Base-by-base conservation (phyloP, 2,329 filamentous ascomycete genomes). In the Spiromastix sp. region DNA sequence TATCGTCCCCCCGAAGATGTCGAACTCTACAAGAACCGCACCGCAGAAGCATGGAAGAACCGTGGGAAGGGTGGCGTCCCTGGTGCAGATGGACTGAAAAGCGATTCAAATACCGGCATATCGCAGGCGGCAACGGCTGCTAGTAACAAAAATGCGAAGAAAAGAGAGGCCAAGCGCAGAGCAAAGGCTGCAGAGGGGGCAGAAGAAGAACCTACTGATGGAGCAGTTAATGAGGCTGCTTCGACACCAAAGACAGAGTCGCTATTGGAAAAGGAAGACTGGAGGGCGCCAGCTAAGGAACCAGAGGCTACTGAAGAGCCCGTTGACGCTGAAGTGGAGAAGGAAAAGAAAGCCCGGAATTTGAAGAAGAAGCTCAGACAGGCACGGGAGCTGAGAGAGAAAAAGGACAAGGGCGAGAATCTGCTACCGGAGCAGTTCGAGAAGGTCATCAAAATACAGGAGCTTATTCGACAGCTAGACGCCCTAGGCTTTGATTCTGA, bases 391-490 rank as follows among this genome's bases (percentile, higher is more conserved):
- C 69, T 98, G 36, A 81, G 85, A 55, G 80, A 79, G 50, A 95
- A 94, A 70, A 93, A 93, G 60, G 84, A 93, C 16, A 79, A 77
- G 37, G 91, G 91, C 13, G 81, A 85, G 54, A 71, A 75, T 4
- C 63, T 98, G 41, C 68, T 96, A 17, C 89, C 87, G 0, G 91
- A 98, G 64, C 91, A 98, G 64, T 81, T 96, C 44, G 86, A 89
- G 48, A 98, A 98, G 66, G 85, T 98, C 37, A 93, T 94, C 57
- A 93, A 91, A 61, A 94, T 98, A 56, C 85, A 85, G 43, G 91
- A 98, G 64, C 71, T 98, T 33, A 79, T 95, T 39, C 75, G 86
- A 9, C 87, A 96, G 56, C 64, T 98, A 37, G 84, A 93, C 49
- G 72, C 74, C 2, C 68, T 98, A 18, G 89, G 89, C 0, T 85